Percentiles rank a stretch among this genome's conserved stretches.
Conservation (phyloP, 1,139 yeast species). For the Blastobotrys proliferans region DNA sequence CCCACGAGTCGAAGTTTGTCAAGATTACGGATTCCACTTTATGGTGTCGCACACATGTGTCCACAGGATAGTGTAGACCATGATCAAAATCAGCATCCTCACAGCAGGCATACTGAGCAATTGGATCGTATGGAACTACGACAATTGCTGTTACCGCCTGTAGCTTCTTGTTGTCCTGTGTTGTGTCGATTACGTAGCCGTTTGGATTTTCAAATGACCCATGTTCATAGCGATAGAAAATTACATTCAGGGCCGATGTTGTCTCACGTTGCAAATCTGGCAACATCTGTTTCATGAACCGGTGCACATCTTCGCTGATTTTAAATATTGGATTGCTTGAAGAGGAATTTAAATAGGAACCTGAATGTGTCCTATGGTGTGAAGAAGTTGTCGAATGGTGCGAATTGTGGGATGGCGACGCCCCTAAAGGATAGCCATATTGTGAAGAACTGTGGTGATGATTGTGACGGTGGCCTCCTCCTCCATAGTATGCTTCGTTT, state of each 20-base stretch:
- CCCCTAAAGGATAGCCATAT: too few relatives aligned
- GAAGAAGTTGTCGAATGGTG: too few relatives aligned
- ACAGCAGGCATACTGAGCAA: constrained; percentile 8
- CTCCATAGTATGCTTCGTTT: too few relatives aligned
- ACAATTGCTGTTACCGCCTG: constrained; percentile 8
- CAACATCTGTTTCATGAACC: constrained; percentile 9
- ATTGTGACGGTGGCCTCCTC: too few relatives aligned
- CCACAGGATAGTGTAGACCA: constrained; percentile 6
- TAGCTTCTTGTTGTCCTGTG: constrained; percentile 3
- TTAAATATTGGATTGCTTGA: constrained; percentile 5
- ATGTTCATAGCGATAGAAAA: constrained; percentile 8
- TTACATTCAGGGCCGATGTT: constrained; percentile 8
- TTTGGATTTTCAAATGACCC: constrained; percentile 13
- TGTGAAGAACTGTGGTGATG: too few relatives aligned
- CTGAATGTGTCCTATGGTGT: too few relatives aligned
- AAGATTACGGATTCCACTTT: constrained; percentile 9
- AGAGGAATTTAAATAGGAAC: too few relatives aligned
- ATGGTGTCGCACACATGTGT: constrained; percentile 3
- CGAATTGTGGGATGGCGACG: too few relatives aligned
- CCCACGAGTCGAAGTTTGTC: constrained; percentile 10
- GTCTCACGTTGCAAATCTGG: constrained; percentile 9
- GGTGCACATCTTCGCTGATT: constrained; percentile 5
- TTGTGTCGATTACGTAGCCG: constrained; percentile 7
- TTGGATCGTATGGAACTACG: constrained; percentile 10
- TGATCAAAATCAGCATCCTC: constrained; percentile 11